Evolutionary conservation across 495 filamentous ascomycete species (phyloP), one percentile per base, ranked within the genome.

Genomic region (Staphylotrichum tortipilum): DNA sequence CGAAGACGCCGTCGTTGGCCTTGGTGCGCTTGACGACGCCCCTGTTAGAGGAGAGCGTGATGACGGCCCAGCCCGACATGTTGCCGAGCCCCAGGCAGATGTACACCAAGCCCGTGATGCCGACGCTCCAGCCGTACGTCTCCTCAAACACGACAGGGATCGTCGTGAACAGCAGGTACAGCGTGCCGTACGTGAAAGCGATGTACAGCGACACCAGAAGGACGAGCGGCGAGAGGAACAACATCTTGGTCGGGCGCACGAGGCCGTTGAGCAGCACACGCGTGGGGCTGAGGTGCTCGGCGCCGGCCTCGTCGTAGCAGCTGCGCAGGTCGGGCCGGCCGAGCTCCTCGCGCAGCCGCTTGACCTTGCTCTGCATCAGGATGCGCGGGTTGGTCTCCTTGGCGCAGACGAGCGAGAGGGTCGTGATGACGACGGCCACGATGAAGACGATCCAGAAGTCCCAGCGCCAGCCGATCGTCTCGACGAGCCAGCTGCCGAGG

Each of bases 81-180:
- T 73, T 68, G 0, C 72, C 73, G 1, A 70, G 8, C 0, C 75
- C 74, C 11, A 78, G 57, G 17, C 64, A 66, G 38, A 76, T 64
- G 52, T 73, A 78, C 1, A 70, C 65, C 1, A 78, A 63, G 1
- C 69, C 69, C 0, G 70, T 63, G 23, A 68, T 17, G 29, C 56
- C 56, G 8, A 61, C 41, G 38, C 44, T 51, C 52, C 63, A 77
- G 49, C 59, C 56, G 60, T 86, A 85, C 0, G 73, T 68, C 38
- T 68, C 55, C 24, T 69, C 61, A 57, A 82, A 86, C 35, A 86
- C 79, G 15, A 68, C 54, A 0, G 83, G 79, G 62, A 85, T 79
- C 8, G 82, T 83, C 38, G 79, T 83, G 71, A 85, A 86, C 47
- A 89, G 76, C 52, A 92, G 79, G 65, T 89, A 90, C 7, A 89